phyloP scores from a whole-genome alignment of 2,329 filamentous ascomycete species.

The Apiospora pterosperma region DNA sequence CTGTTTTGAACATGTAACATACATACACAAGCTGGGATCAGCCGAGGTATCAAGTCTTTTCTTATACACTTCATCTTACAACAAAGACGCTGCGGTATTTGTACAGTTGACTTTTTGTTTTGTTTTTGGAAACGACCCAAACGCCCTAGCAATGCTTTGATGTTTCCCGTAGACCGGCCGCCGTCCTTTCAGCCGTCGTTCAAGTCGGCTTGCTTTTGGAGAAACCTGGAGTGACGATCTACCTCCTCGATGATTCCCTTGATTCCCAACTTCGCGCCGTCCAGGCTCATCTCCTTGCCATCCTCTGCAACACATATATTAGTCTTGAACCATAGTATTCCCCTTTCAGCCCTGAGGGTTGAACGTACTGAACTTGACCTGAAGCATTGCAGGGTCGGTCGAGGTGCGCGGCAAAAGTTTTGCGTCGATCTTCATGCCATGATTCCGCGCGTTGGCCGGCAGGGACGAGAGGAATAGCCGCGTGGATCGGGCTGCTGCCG shows the following conservation, averaged over 20 bases:
- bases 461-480: constrained; percentile 85
- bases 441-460: constrained; percentile 71
- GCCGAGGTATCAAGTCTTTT: not conserved
- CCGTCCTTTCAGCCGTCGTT: constrained; percentile 32
- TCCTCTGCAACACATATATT: constrained; percentile 61
- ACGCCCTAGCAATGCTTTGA: not conserved
- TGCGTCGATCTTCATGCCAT: constrained; percentile 73
- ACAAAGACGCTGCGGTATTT: not conserved
- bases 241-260: constrained; percentile 85
- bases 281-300: constrained; percentile 82
- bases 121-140: not conserved
- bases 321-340: constrained; percentile 8
- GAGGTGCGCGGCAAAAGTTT: constrained; percentile 70
- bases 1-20: not conserved
- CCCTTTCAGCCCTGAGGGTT: constrained; percentile 5
- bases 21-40: not conserved
- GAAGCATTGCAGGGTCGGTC: constrained; percentile 64
- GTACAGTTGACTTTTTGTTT: not conserved
- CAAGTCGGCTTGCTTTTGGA: constrained; percentile 82
- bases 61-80: not conserved
- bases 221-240: constrained; percentile 78
- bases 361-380: constrained; percentile 79
- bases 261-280: constrained; percentile 78
- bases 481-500: constrained; percentile 71
- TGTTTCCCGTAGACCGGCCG: not conserved